Evolutionary conservation across 1,284 basidiomycete species (phyloP).

Genomic region (Cutaneotrichosporon cavernicola): DNA sequence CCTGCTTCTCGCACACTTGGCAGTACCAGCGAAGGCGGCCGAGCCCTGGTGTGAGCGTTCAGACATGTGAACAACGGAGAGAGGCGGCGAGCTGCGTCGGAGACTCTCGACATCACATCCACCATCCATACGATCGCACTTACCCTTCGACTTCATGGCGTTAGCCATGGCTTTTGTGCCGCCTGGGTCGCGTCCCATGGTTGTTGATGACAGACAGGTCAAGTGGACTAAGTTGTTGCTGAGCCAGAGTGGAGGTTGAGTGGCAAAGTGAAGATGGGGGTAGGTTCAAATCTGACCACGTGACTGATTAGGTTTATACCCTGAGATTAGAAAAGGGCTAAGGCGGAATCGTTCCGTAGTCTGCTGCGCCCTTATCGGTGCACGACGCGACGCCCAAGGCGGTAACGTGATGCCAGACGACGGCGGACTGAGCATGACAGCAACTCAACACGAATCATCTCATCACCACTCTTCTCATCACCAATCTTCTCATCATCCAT

Average conservation of each 20-base stretch:
- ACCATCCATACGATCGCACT: constrained; percentile 13
- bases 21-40: constrained; percentile 94
- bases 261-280: neutral
- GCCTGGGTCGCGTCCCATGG: constrained; percentile 60
- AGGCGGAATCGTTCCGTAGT: neutral
- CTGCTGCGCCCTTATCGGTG: too few relatives aligned
- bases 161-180: constrained; percentile 89
- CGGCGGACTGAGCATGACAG: neutral
- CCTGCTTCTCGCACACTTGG: constrained; percentile 82
- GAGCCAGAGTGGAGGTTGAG: neutral
- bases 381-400: neutral
- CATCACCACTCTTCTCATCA: neutral
- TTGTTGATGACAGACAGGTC: constrained; percentile 3
- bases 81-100: neutral
- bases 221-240: neutral
- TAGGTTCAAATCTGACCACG: neutral
- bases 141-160: constrained; percentile 89
- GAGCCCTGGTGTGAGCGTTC: constrained; percentile 56
- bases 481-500: neutral
- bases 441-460: neutral
- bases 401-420: constrained; percentile 1
- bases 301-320: neutral
- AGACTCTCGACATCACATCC: too few relatives aligned
- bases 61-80: neutral
- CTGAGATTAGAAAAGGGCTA: neutral